Evolutionary conservation across 331 rosid genomes (phyloP).

Genomic region (Pyrus hybrid): DNA sequence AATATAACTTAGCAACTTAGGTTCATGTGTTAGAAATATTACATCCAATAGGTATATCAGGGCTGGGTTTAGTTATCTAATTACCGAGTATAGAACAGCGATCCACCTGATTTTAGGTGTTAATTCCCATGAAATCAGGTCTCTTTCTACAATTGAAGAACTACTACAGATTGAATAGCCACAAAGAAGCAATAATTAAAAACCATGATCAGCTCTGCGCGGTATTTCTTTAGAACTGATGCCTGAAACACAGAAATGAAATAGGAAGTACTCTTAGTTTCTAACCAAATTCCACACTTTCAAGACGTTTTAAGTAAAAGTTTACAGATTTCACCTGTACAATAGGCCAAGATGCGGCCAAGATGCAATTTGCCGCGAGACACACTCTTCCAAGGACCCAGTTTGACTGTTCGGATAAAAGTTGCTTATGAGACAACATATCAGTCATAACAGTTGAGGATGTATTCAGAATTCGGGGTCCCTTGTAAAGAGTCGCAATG

Average conservation of each 20-base stretch:
- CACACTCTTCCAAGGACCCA: conserved; percentile 63
- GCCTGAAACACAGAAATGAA: conserved; percentile 40
- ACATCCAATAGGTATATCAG: neutral
- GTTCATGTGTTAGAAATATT: neutral
- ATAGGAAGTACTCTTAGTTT: neutral
- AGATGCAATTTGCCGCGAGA: conserved; percentile 44
- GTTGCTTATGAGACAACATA: conserved; percentile 21
- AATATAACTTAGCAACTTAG: neutral
- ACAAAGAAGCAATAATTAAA: conserved; percentile 76
- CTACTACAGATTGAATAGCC: conserved; percentile 51
- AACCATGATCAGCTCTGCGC: conserved; percentile 58
- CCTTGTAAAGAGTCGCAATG: conserved; percentile 68
- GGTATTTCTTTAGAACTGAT: conserved; percentile 52
- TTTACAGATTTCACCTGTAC: conserved; percentile 46
- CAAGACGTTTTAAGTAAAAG: neutral
- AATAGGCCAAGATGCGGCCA: conserved; percentile 43
- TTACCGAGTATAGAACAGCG: conserved; percentile 70
- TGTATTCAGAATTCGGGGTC: conserved; percentile 44
- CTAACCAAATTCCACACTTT: neutral
- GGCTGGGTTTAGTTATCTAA: neutral
- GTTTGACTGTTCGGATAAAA: conserved; percentile 38
- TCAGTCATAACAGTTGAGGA: conserved; percentile 12
- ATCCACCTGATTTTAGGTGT: conserved; percentile 41
- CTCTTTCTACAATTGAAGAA: conserved; percentile 56
- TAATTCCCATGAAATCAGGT: conserved; percentile 64